phyloP scores from a whole-genome alignment of 139 green algal genomes.

The Eudorina sp. region DNA sequence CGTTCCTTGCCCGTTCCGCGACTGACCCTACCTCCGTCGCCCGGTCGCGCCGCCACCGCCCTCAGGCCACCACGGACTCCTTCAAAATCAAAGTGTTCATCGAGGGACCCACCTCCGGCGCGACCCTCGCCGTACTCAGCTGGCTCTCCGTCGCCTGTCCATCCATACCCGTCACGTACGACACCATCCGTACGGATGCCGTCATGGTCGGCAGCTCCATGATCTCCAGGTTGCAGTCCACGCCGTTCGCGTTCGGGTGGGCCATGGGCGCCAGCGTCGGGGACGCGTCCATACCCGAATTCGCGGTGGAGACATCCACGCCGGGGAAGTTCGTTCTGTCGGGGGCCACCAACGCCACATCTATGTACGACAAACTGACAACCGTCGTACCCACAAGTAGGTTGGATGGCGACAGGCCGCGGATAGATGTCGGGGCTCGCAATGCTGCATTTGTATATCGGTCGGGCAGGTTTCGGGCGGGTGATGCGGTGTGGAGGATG shows the following conservation, averaged over 20 bases:
- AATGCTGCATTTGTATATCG: too few species aligned
- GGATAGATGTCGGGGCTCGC: too few species aligned
- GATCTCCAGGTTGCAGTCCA: neutral
- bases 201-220: neutral
- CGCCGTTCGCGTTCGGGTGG: neutral
- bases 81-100: slow-evolving; percentile 27
- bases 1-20: too few species aligned
- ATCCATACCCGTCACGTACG: neutral
- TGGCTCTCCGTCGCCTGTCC: slow-evolving; percentile 15
- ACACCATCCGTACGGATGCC: neutral
- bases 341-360: slow-evolving; percentile 1
- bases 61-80: neutral
- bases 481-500: too few species aligned
- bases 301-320: neutral
- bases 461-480: too few species aligned
- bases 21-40: too few species aligned
- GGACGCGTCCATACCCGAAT: neutral
- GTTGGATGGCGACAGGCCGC: too few species aligned
- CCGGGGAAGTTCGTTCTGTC: neutral
- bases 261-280: neutral
- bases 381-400: slow-evolving; percentile 14
- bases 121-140: neutral
- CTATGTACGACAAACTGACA: slow-evolving; percentile 2
- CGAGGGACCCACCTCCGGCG: neutral
- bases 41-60: too few species aligned